These are phyloP conservation scores for Pichia sp. DNA, from an alignment of 1,139 yeast species.

Conservation along the genomic window DNA sequence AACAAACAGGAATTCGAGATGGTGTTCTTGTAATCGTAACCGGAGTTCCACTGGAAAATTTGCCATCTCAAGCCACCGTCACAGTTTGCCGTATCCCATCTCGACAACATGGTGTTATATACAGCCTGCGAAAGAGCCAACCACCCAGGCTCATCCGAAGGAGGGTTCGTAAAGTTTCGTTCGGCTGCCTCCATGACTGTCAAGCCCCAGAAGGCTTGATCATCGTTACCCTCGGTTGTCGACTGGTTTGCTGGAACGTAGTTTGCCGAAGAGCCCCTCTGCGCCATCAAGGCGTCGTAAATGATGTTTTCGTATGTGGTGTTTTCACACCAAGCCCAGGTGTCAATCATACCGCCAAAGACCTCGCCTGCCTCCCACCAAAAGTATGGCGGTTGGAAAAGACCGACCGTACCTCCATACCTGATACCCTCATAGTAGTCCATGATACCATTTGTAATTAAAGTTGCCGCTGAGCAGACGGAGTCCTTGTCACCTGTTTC, in stretches of 20 bases:
- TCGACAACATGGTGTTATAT: constrained; percentile 65
- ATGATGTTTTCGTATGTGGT: constrained; percentile 53
- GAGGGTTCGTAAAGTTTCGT: constrained; percentile 66
- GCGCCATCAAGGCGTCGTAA: constrained; percentile 57
- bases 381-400: constrained; percentile 72
- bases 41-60: constrained; percentile 69
- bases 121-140: constrained; percentile 68
- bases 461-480: constrained; percentile 48
- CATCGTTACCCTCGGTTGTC: constrained; percentile 84
- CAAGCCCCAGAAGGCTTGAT: constrained; percentile 88
- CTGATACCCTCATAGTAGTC: constrained; percentile 65
- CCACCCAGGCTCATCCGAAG: constrained; percentile 48
- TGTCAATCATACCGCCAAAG: constrained; percentile 73
- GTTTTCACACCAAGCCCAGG: constrained; percentile 58
- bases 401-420: constrained; percentile 65
- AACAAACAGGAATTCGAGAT: constrained; percentile 76
- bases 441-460: constrained; percentile 59
- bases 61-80: constrained; percentile 86
- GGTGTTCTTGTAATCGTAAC: constrained; percentile 75
- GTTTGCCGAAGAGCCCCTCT: constrained; percentile 61
- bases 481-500: constrained; percentile 30
- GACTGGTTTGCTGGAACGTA: constrained; percentile 75
- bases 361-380: constrained; percentile 97
- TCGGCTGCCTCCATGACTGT: constrained; percentile 83
- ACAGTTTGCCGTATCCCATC: constrained; percentile 69